These are phyloP conservation scores for Paraleonurus japonicus DNA, from an alignment of 257 asterid genomes.

Conservation along the genomic window DNA sequence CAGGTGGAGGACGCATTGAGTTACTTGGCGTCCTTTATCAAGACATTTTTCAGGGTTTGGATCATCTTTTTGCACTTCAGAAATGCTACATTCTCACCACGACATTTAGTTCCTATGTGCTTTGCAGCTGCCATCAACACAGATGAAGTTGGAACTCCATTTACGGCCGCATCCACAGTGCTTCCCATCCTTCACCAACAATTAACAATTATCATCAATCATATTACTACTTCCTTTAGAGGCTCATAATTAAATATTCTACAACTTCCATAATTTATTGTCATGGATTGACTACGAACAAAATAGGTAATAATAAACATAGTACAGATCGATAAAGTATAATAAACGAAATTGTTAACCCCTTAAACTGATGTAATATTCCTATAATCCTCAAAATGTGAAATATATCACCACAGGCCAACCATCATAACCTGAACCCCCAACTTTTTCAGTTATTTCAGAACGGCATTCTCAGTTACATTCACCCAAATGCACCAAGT, in stretches of 20 bases:
- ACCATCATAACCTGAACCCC: background rate
- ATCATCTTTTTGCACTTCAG: conserved; percentile 78
- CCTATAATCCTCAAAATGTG: background rate
- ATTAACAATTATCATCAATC: conserved; percentile 5
- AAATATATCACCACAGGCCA: background rate
- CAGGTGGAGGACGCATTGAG: conserved; percentile 73
- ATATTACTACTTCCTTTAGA: background rate
- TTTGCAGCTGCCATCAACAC: conserved; percentile 70
- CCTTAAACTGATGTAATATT: background rate
- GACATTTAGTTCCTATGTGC: conserved; percentile 69
- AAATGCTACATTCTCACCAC: conserved; percentile 66
- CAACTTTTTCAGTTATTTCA: background rate
- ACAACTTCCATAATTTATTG: background rate
- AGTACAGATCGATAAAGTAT: background rate
- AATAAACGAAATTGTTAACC: background rate
- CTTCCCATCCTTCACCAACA: conserved; percentile 47
- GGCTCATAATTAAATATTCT: background rate
- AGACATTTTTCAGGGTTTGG: conserved; percentile 84
- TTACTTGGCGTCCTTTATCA: conserved; percentile 75
- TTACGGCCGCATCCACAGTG: conserved; percentile 50
- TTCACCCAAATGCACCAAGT: conserved; percentile 14
- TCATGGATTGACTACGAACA: background rate
- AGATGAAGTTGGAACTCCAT: conserved; percentile 68
- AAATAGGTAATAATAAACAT: background rate
- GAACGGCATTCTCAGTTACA: conserved; percentile 6